Evolutionary conservation across 805 yeast species (phyloP), one percentile per base, ranked within the genome.

Genomic region (Candida golubevii): DNA sequence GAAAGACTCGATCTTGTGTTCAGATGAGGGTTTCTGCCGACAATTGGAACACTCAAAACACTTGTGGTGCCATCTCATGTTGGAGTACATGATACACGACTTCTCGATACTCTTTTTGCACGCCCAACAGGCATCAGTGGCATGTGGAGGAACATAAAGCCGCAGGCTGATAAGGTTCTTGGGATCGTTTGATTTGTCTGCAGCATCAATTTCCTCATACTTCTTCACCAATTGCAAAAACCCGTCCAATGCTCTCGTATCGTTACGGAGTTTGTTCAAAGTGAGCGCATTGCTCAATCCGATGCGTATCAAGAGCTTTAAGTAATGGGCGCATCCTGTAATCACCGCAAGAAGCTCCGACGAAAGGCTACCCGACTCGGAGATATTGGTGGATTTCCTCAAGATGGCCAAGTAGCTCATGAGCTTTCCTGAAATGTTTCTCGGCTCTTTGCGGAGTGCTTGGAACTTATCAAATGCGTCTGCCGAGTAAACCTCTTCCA

Each of bases 281-380:
- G 77, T 82, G n/a, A 93, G 69, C 0, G 97, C 87, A 52, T 82
- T 80, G 46, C 80, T 77, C 35, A 93, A 74, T 0, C 97, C 93
- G 57, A 80, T 80, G 50, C 97, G 72, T 5, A 91, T 85, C 18
- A 93, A 69, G 7, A 91, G 72, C 62, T 93, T 93, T 56, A 93
- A 71, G 63, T 89, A 91, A 61, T 93, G 98, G 0, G 99, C 97
- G 54, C 91, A 70, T 0, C 95, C 89, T 1, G 97, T 88, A 6
- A 90, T 90, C 9, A 90, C 80, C 0, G 91, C 79, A 53, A 93
- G 74, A 33, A 91, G 60, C 43, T 81, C 83, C 4, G 85, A 82
- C 0, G 89, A 79, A 34, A 77, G 66, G 36, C 75, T 51, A 51
- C 74, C 74, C 4, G 72, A 66, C 8, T 61, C 55, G 3, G 65